phyloP scores from a whole-genome alignment of 2,329 filamentous ascomycete genomes.

The Fusarium zealandicum region DNA sequence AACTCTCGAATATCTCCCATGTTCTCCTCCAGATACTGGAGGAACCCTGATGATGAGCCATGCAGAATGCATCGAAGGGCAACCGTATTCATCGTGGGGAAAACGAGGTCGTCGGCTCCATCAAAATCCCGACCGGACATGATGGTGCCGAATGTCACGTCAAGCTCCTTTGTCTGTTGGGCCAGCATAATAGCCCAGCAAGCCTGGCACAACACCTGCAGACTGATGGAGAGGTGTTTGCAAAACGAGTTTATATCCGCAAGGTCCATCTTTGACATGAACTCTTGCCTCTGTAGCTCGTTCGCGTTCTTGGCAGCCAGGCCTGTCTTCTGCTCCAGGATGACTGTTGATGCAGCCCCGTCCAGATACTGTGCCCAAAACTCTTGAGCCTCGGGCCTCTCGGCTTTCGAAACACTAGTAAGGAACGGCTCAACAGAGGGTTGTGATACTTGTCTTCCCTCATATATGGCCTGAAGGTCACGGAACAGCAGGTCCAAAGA shows the following conservation, averaged over 20 bases:
- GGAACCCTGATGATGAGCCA: conserved; percentile 68
- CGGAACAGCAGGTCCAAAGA: conserved; percentile 78
- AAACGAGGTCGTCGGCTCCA: conserved; percentile 71
- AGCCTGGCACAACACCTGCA: conserved; percentile 78
- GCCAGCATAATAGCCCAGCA: conserved; percentile 79
- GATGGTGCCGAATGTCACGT: conserved; percentile 83
- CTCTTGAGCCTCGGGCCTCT: conserved; percentile 36
- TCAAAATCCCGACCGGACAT: conserved; percentile 84
- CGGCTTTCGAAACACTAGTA: conserved; percentile 25
- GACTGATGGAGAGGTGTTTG: conserved; percentile 69
- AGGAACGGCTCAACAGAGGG: conserved; percentile 62
- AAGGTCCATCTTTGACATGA: conserved; percentile 1
- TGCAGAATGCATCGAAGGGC: conserved; percentile 76
- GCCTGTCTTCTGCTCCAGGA: conserved; percentile 25
- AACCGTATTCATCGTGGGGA: conserved; percentile 93
- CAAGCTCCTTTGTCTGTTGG: conserved; percentile 66
- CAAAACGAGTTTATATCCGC: conserved; percentile 62
- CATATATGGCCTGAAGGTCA: conserved; percentile 73
- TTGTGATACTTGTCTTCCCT: conserved; percentile 50
- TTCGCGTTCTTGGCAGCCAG: neutral
- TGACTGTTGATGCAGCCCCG: conserved; percentile 51
- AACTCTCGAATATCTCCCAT: conserved; percentile 71
- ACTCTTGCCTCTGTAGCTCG: conserved; percentile 26
- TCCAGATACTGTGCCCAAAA: conserved; percentile 79
- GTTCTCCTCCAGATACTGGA: conserved; percentile 76